Conservation (phyloP, 73 alveolate species). For the Effrenium voratum region DNA sequence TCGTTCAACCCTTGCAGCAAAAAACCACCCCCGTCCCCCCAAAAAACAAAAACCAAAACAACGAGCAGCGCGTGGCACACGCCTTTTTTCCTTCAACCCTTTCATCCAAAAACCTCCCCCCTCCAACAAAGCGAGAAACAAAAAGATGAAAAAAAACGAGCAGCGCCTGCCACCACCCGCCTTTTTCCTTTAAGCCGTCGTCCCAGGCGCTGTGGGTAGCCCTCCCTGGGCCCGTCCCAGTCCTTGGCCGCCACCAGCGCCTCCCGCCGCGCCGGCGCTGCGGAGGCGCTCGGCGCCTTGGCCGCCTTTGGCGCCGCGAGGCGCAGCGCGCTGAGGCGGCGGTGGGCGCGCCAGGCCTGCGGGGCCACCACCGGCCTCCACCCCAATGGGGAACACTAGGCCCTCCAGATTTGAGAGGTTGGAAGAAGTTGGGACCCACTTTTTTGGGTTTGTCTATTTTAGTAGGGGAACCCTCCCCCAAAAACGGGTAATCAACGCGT, state of each 20-base stretch:
- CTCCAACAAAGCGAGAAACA: background rate
- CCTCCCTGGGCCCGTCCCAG: conserved; percentile 43
- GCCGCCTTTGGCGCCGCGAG: background rate
- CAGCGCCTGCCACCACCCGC: background rate
- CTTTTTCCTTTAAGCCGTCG: background rate
- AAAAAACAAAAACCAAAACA: background rate
- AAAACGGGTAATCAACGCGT: background rate
- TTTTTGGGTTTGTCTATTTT: background rate
- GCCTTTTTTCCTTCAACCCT: background rate
- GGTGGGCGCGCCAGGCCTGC: background rate
- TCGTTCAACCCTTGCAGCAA: background rate
- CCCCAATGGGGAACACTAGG: background rate
- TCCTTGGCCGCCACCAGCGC: conserved; percentile 27
- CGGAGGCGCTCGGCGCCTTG: background rate
- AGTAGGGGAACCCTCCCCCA: background rate
- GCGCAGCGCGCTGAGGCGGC: background rate
- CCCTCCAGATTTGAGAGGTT: background rate
- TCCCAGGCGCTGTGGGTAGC: conserved; percentile 34
- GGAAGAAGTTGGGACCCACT: background rate
- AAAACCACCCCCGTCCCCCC: background rate
- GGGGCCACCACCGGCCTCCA: background rate
- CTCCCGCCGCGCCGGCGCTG: conserved; percentile 48
- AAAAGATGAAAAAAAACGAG: background rate
- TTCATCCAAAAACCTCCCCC: background rate
- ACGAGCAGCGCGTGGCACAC: background rate